Evolutionary conservation across 169 alveolate species (phyloP).

Genomic region (Cryptosporidium ryanae): DNA sequence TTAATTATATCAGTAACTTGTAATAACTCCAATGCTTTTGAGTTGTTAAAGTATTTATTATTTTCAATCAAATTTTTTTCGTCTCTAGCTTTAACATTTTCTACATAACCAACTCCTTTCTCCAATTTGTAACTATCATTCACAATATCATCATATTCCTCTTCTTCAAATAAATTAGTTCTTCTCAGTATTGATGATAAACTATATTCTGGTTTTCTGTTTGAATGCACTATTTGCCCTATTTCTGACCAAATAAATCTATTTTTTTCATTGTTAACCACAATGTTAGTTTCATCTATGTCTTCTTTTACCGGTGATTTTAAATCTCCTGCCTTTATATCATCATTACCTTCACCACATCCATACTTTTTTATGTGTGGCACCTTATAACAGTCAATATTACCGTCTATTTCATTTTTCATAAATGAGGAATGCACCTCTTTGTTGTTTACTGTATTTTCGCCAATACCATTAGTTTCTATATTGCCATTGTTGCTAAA

Average conservation of each 20-base stretch:
- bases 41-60: neutral
- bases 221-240: slow-evolving; percentile 60
- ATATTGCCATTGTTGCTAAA: no score
- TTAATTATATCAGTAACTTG: slow-evolving; percentile 66
- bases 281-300: neutral
- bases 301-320: no score
- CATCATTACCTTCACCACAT: no score
- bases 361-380: no score
- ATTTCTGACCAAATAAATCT: slow-evolving; percentile 71
- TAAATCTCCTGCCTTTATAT: no score
- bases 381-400: no score
- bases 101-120: neutral
- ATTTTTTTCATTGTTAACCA: neutral
- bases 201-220: slow-evolving; percentile 53
- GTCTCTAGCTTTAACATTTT: neutral
- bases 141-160: neutral
- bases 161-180: slow-evolving; percentile 51
- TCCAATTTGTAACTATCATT: neutral
- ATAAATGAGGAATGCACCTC: no score
- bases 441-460: no score
- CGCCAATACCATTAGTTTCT: no score
- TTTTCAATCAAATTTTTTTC: neutral
- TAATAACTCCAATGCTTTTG: slow-evolving; percentile 24
- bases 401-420: no score
- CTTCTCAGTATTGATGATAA: slow-evolving; percentile 62